Evolutionary conservation across 2,329 filamentous ascomycete species (phyloP), one percentile per base, ranked within the genome.

Genomic region (Aspergillus uvarum): DNA sequence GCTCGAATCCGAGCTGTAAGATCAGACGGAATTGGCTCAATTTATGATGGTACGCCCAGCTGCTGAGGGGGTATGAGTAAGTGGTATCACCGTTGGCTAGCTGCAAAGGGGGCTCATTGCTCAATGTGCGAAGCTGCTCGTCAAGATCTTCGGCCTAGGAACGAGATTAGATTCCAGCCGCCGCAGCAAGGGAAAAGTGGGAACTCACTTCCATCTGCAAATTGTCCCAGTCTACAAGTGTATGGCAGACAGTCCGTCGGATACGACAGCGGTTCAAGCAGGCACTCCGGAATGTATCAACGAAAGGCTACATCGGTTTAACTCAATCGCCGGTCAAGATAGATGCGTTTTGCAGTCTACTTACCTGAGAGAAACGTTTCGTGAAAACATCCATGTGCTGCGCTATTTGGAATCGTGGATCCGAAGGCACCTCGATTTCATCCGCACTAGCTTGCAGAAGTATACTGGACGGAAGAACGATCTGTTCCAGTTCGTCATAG

Each of bases 191-290:
- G 5, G 14, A 8, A 16, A 49, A 4, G 47, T 8, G 54, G 21
- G 11, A 35, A 54, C 70, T 62, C 68, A 90, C 89, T 68, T 96
- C 91, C 8, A 85, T 81, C 75, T 97, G 92, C 2, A 98, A 81
- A 54, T 85, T 84, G 69, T 97, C 92, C 88, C 92, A 96, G 61
- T 94, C 89, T 2, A 87, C 80, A 38, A 96, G 86, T 14, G 89
- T 85, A 72, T 98, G 94, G 62, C 88, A 92, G 8, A 99, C 83
- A n/a, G 89, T 92, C 38, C 95, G 86, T n/a, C 95, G 87, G 47
- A 96, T 87, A 2, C 95, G 89, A 71, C 92, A 96, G 55, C 92
- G 84, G 71, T 98, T 99, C 72, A 98, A 91, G 68, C 92, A 96
- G 19, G 95, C 82, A 7, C 90, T 89, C 51, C 92, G 87, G 68